Conservation (phyloP, 371 early-diverging fungal genomes). For the Parasitella parasitica region DNA sequence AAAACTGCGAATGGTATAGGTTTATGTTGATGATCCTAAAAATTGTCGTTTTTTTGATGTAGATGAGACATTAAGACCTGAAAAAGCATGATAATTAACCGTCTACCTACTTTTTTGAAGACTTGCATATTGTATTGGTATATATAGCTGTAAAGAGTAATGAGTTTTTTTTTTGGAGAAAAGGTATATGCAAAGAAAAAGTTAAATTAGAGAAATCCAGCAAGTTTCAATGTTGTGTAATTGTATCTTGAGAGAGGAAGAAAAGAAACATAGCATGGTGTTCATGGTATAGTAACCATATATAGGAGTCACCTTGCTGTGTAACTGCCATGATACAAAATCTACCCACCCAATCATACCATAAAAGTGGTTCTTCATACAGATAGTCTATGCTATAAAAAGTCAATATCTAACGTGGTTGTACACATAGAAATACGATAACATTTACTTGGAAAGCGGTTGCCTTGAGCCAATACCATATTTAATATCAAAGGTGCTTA, state of each 20-base stretch:
- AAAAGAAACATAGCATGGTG: neutral
- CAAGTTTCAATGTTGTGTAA: neutral
- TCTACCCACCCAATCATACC: neutral
- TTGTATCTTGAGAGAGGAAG: neutral
- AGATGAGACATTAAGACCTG: neutral
- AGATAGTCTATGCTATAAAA: neutral
- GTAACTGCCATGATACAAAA: neutral
- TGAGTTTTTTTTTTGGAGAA: no score
- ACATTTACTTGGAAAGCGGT: no score
- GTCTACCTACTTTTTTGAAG: neutral
- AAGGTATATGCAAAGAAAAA: neutral
- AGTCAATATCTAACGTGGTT: neutral
- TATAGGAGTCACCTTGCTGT: neutral
- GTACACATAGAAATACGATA: no score
- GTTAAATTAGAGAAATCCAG: neutral
- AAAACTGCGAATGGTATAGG: conserved; percentile 43
- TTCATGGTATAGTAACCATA: neutral
- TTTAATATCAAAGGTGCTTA: neutral
- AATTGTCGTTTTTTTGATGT: no score
- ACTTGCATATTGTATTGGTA: neutral
- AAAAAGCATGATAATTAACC: no score
- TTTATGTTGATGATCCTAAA: neutral
- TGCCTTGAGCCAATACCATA: no score
- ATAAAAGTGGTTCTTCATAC: neutral
- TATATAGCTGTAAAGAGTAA: neutral